These are phyloP conservation scores for Deinandra increscens DNA, from an alignment of 129 eudicot genomes.

Conservation along the genomic window DNA sequence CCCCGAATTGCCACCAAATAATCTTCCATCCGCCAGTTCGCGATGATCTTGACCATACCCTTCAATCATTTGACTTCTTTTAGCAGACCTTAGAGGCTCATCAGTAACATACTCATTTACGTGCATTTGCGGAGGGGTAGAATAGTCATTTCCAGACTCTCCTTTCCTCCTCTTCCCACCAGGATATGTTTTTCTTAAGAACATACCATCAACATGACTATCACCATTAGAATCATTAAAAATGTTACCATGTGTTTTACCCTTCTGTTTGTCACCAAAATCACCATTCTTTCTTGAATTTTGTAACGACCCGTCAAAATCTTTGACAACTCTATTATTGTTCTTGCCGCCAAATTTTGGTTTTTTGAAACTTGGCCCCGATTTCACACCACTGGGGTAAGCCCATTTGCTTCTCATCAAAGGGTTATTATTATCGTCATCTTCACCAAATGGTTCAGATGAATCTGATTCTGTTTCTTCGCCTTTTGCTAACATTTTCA, in stretches of 20 bases:
- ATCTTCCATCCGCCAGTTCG: conserved; percentile 47
- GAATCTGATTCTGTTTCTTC: conserved; percentile 97
- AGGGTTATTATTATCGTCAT: conserved; percentile 74
- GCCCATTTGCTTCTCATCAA: conserved; percentile 96
- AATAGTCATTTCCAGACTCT: conserved; percentile 40
- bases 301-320: conserved; percentile 45
- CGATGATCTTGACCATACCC: conserved; percentile 32
- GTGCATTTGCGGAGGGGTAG: conserved; percentile 39
- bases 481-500: conserved; percentile 40
- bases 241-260: conserved; percentile 49
- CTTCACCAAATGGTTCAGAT: conserved; percentile 61
- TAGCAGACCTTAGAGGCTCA: conserved; percentile 39
- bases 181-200: conserved; percentile 32
- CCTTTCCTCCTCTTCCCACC: conserved; percentile 58
- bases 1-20: conserved; percentile 51
- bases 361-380: conserved; percentile 41
- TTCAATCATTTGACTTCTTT: conserved; percentile 52
- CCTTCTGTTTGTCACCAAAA: conserved; percentile 47
- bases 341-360: conserved; percentile 44
- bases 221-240: conserved; percentile 33
- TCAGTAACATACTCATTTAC: conserved; percentile 37
- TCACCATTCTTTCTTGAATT: conserved; percentile 36
- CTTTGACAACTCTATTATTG: conserved; percentile 30
- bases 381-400: conserved; percentile 53
- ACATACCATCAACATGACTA: conserved; percentile 35